Evolutionary conservation across 2,329 filamentous ascomycete genomes (phyloP).

Genomic region (Fusarium staphyleae): DNA sequence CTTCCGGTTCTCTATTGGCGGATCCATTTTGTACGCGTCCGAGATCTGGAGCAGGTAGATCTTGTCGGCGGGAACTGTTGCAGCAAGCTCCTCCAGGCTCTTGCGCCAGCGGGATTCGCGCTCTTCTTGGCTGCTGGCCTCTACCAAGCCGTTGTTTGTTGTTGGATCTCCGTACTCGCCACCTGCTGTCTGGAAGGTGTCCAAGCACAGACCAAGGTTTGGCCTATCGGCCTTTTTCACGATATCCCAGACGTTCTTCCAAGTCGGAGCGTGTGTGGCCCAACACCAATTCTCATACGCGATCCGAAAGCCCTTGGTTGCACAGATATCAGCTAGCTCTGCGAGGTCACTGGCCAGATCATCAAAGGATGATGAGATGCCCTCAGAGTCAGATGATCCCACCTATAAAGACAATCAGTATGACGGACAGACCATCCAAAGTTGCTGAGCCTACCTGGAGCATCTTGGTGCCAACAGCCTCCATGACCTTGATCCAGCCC

Average conservation of each 20-base stretch:
- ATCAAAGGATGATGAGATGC: slow-evolving; percentile 58
- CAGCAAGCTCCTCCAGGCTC: slow-evolving; percentile 63
- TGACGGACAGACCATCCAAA: too few relatives aligned
- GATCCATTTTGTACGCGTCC: slow-evolving; percentile 71
- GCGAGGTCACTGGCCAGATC: slow-evolving; percentile 67
- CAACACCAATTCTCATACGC: slow-evolving; percentile 88
- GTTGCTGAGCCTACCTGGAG: slow-evolving; percentile 61
- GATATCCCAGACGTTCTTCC: slow-evolving; percentile 74
- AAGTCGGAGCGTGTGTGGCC: slow-evolving; percentile 72
- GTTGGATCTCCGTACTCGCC: slow-evolving; percentile 77
- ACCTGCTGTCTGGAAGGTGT: slow-evolving; percentile 78
- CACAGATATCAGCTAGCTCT: slow-evolving; percentile 68
- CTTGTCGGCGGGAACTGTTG: slow-evolving; percentile 69
- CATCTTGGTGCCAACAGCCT: slow-evolving; percentile 72
- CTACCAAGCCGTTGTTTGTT: slow-evolving; percentile 65
- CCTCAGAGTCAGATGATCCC: slow-evolving; percentile 67
- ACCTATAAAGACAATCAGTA: slow-evolving; percentile 52
- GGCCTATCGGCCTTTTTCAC: slow-evolving; percentile 66
- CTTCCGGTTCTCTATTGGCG: slow-evolving; percentile 57
- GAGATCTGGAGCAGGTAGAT: slow-evolving; percentile 79
- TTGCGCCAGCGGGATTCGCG: slow-evolving; percentile 58
- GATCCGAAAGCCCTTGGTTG: slow-evolving; percentile 63
- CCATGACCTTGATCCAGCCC: slow-evolving; percentile 77
- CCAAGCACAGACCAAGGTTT: slow-evolving; percentile 77
- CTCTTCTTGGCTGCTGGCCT: slow-evolving; percentile 51